phyloP scores from a whole-genome alignment of 768 basidiomycete species.

The Psilocybe sp. region DNA sequence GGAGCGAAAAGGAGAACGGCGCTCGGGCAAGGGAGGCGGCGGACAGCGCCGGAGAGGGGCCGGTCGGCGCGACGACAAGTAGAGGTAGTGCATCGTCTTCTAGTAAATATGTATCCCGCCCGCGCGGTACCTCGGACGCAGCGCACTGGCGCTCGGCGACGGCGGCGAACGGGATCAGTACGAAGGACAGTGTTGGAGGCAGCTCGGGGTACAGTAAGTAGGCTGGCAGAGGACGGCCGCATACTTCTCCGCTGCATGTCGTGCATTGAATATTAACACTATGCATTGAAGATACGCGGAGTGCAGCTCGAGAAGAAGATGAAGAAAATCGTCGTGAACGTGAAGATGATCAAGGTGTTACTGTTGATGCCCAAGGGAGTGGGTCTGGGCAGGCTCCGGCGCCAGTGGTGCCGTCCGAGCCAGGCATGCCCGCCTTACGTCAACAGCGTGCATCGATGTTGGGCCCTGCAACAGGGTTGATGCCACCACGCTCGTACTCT shows the following conservation, averaged over 20 bases:
- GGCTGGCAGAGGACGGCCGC: conserved; percentile 7
- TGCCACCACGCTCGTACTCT: no score
- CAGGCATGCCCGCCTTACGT: no score
- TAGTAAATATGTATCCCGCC: conserved; percentile 42
- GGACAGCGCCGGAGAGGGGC: conserved; percentile 15
- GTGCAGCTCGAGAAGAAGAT: neutral
- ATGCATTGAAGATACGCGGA: neutral
- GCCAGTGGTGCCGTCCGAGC: no score
- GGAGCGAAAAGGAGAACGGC: conserved; percentile 44
- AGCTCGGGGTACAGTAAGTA: conserved; percentile 30
- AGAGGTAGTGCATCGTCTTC: conserved; percentile 17
- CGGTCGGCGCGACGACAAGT: conserved; percentile 10
- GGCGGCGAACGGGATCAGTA: conserved; percentile 40
- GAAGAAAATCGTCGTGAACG: no score
- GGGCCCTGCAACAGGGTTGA: no score
- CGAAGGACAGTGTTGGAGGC: conserved; percentile 23
- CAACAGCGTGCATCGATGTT: no score
- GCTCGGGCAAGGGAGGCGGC: conserved; percentile 22
- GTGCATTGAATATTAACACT: neutral
- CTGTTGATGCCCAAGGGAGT: no score
- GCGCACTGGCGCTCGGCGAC: no score
- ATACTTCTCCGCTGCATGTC: neutral
- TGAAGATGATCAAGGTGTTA: no score
- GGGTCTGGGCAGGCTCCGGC: no score
- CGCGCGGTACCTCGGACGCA: conserved; percentile 72